A percentile compares a stretch with the other conserved stretches of the same genome.
These are phyloP conservation scores for Platanthera zijinensis DNA, from an alignment of 106 monocot genomes.

Conservation along the genomic window DNA sequence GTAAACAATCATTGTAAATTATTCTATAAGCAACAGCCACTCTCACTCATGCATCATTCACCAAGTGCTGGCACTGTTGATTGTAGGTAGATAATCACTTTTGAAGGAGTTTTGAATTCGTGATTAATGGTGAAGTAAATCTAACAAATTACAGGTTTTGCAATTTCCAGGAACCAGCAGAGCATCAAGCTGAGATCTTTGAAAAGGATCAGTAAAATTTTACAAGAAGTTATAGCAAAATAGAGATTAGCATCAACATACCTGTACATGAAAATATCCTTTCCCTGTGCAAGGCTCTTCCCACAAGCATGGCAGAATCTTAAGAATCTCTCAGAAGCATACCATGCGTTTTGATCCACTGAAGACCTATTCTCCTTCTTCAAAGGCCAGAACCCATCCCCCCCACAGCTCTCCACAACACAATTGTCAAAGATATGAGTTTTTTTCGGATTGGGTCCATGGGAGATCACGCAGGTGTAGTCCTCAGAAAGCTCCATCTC, in stretches of 20 bases:
- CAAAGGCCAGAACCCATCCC: conserved; percentile 13
- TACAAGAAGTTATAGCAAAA: neutral
- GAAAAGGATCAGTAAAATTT: neutral
- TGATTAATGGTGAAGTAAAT: too few relatives aligned
- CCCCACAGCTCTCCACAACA: conserved; percentile 40
- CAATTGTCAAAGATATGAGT: conserved; percentile 68
- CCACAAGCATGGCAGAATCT: conserved; percentile 61
- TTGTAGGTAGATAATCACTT: too few relatives aligned
- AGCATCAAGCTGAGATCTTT: neutral
- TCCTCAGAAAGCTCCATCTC: conserved; percentile 71
- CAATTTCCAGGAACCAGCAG: neutral
- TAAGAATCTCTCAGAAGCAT: conserved; percentile 32
- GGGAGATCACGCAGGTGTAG: conserved; percentile 68
- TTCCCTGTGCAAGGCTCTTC: conserved; percentile 50
- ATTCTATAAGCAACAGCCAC: too few relatives aligned
- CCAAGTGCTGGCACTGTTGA: too few relatives aligned
- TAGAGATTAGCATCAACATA: conserved; percentile 1
- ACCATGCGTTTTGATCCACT: neutral
- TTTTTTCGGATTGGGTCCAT: conserved; percentile 60
- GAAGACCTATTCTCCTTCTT: conserved; percentile 11
- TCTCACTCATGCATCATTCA: too few relatives aligned
- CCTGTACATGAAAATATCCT: conserved; percentile 67
- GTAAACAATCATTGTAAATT: too few relatives aligned
- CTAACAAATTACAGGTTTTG: neutral
- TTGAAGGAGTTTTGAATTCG: too few relatives aligned